Conservation (phyloP, 768 basidiomycete species). For the Trametes cubensis region DNA sequence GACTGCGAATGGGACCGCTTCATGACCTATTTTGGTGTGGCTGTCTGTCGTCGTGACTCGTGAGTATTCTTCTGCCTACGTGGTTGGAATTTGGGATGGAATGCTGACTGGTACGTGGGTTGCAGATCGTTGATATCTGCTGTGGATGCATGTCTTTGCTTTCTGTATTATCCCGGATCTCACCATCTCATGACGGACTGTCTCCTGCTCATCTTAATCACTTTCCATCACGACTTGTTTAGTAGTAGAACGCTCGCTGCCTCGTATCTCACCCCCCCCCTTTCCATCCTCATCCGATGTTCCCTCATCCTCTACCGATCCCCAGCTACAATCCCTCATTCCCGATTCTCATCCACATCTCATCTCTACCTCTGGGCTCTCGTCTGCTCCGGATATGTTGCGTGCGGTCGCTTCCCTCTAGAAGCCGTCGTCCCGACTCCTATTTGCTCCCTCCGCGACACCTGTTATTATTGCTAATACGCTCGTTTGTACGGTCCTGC, state of each 20-base stretch:
- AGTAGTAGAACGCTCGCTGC: conserved; percentile 14
- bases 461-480: conserved; percentile 25
- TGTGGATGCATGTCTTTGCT: conserved; percentile 26
- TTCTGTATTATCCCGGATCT: conserved; percentile 21
- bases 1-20: conserved; percentile 13
- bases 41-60: conserved; percentile 16
- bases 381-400: no score
- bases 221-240: not conserved
- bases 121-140: conserved; percentile 17
- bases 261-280: no score
- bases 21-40: conserved; percentile 5
- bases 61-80: not conserved
- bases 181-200: conserved; percentile 10
- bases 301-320: no score
- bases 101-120: not conserved
- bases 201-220: conserved; percentile 5
- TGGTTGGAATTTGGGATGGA: not conserved
- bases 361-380: not conserved
- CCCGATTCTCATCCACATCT: not conserved
- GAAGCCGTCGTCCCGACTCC: not conserved
- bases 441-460: not conserved
- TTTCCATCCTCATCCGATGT: no score
- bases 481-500: conserved; percentile 15
- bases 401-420: conserved; percentile 7
- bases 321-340: not conserved